Evolutionary conservation across 805 yeast species (phyloP), one percentile per base, ranked within the genome.

Genomic region (Starmerella bacillaris): DNA sequence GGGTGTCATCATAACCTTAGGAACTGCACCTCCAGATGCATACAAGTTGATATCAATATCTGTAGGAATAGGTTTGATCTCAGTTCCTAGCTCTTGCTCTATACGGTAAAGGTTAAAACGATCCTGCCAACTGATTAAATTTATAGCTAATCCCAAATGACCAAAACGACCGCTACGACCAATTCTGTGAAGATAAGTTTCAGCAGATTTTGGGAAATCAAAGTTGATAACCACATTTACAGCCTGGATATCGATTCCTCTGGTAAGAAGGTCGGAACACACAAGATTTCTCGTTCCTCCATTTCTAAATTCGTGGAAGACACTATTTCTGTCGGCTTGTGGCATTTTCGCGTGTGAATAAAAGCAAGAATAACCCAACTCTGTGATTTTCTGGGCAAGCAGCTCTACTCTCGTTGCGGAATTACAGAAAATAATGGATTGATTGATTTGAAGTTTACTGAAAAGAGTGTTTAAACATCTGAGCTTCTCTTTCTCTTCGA

Each of bases 151-250:
- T 67, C 98, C 98, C 54, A 84, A 72, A 57, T 89, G 98, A 46
- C 98, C 98, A 53, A 80, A 89, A 67, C 98, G 79, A 48, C 98
- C 96, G 5, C 95, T 83, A 66, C 98, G 82, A 68, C 96, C 96
- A 49, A 86, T 89, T 68, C 96, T 78, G 63, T 89, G 98, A 49
- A 89, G 68, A 56, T 89, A 89, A 27, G 96, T 89, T 59, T 89
- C 98, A 5, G 96, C 95, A 36, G 77, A 82, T 58, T 86, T 86
- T 42, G 98, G 98, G 76, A 89, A 89, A 58, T 89, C 98, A 56
- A 89, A 89, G 63, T 89, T 89, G 51, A 89, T 79, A 33, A 89
- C 98, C 31, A 89, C 96, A 54, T 89, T 89, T 45, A 89, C 98
- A 5, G 96, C 96, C 60, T 89, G 96, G 50, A 89, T 86, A 67